Base-by-base conservation (phyloP, 106 monocot species). In the Amphibolis antarctica region DNA sequence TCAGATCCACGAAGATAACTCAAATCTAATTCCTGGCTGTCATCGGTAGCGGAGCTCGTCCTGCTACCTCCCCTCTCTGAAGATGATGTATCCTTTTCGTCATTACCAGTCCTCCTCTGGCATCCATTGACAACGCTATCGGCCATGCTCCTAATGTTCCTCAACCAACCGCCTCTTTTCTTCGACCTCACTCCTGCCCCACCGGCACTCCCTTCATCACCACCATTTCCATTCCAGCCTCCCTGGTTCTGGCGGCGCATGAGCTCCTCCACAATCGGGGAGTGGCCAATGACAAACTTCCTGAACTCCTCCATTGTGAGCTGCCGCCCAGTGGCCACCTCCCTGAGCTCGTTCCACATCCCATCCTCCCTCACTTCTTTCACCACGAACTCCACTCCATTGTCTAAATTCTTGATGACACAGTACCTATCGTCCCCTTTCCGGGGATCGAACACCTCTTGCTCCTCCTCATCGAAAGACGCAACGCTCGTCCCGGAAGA, bases 221-320 rank as follows among this genome's bases (percentile, higher is more conserved):
- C 53, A n/a, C 30, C 43, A 24, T 28, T 63, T 36, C 25, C 50
- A 20, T 20, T 56, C 4, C 60, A 54, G 28, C 57, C 46, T 36
- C 79, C 77, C 6, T 67, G 65, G 44, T 55, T 75, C 61, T 92
- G 92, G 54, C 88, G 72, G 12, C 89, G 71, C 93, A 93, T 89
- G 27, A 93, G 81, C 46, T 93, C 93, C 58, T 86, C 85, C 1
- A 93, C 93, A 22, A 93, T 89, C 10, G 93, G 93, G 5, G 93
- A 93, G 2, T 74, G 74, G 10, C 93, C 88, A 46, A 62, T 67
- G 24, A 93, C 81, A 53, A 74, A 83, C 52, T 67, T 72, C 73
- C 78, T 81, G 66, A 93, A 93, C 77, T 93, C 93, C 73, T 93
- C 85, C 73, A 83, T 59, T 10, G 93, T 93, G 29, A 89, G 75